Conservation (phyloP, 1,284 basidiomycete genomes). For the Nidula niveotomentosa region DNA sequence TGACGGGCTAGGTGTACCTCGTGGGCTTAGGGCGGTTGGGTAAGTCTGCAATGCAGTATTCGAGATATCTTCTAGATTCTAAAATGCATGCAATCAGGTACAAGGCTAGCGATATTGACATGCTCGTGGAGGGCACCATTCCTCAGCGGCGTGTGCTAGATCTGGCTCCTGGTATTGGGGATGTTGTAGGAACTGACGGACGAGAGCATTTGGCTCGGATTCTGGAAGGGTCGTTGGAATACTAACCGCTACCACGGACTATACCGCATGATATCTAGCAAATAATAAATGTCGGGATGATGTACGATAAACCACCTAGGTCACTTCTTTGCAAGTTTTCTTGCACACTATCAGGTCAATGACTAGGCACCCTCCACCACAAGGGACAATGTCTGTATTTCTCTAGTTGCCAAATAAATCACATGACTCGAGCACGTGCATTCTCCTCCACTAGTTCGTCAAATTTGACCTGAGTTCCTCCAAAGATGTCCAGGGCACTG, state of each 20-base stretch:
- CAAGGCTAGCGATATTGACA: conserved; percentile 57
- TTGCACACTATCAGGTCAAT: too few species aligned
- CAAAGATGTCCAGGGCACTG: conserved; percentile 79
- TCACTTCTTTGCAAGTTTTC: too few species aligned
- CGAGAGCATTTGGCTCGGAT: conserved; percentile 76
- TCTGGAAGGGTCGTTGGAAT: conserved; percentile 75
- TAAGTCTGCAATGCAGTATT: conserved; percentile 16
- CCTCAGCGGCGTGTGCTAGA: conserved; percentile 89
- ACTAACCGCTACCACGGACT: conserved; percentile 36
- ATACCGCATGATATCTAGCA: too few species aligned
- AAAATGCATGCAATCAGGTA: conserved; percentile 40
- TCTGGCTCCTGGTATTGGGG: conserved; percentile 82
- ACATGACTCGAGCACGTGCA: not conserved
- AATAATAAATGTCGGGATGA: too few species aligned
- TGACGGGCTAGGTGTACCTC: conserved; percentile 83
- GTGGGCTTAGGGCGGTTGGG: conserved; percentile 86
- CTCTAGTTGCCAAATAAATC: not conserved
- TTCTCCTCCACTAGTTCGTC: conserved; percentile 55
- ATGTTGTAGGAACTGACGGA: conserved; percentile 79
- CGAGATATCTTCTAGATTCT: not conserved
- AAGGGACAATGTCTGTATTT: not conserved
- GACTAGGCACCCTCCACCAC: too few species aligned
- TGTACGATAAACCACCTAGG: too few species aligned
- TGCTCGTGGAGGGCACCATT: conserved; percentile 83
- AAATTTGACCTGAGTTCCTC: conserved; percentile 67